Base-by-base conservation (phyloP, 2,329 filamentous ascomycete genomes). In the Endothia cerciana region DNA sequence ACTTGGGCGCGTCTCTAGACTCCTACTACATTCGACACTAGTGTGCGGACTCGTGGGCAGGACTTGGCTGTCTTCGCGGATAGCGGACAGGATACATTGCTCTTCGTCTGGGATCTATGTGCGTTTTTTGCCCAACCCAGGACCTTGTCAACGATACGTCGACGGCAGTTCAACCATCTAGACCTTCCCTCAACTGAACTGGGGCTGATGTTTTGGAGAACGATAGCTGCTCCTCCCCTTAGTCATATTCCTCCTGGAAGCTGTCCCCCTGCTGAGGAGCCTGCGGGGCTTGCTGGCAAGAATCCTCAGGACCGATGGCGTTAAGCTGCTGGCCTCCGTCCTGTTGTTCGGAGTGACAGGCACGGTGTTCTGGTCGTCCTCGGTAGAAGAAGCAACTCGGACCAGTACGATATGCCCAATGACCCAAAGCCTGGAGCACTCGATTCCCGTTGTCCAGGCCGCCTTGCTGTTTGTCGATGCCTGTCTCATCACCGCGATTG, bases 31-130 rank as follows among this genome's bases (percentile, higher is more conserved):
- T 1, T 2, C 25, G n/a, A 40, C 25, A 30, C 36, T 58, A 17
- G 2, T 58, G 11, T 22, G 36, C 13, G 36, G n/a, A 11, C 17
- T 58, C n/a, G 36, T 41, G 22, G n/a, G 15, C 10, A 38, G 55
- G 13, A 22, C 55, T 25, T 25, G 11, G 55, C 15, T 58, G 1
- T 58, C 36, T 10, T 15, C 36, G 22, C 22, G 13, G 13, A 40
- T 58, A 40, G 55, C 38, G 11, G 55, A 58, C n/a, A 58, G 55
- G 15, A 58, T 58, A 40, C 55, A 58, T 25, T 58, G 55, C 55
- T 36, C 55, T 15, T 58, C n/a, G 4, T 41, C 36, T 38, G 55
- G 55, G 5, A 41, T 40, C 22, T 58, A 58, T 41, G 55, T 58
- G 36, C n/a, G 55, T 58, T 40, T 25, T 5, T 30, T 17, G 22